Evolutionary conservation across 306 rosid species (phyloP), one percentile per base, ranked within the genome.

Genomic region (Styphnolobium japonicum): DNA sequence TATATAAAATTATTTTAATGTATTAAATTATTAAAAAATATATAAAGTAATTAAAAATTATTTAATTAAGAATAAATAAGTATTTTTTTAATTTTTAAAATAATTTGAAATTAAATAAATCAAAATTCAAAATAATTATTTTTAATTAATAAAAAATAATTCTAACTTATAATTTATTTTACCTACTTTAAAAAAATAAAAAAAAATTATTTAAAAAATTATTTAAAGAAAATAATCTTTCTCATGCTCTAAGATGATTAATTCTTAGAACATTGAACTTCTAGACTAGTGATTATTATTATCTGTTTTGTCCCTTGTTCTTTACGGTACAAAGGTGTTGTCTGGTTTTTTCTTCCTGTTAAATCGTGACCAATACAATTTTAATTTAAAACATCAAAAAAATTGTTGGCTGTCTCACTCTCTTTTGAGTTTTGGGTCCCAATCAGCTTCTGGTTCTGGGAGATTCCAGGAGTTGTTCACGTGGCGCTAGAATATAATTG

Each of bases 361-460:
- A 29, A 70, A 71, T 71, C 19, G 45, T 8, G 29, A 9, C 10
- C 3, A 19, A 70, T 29, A 29, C 3, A 27, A 27, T 27, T 27
- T 27, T 73, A 55, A 60, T 45, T 63, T 52, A 10, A 27, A 43
- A 72, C 79, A 21, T 37, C n/a, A 60, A 81, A 36, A 10, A 11
- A 14, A 36, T n/a, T 49, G 43, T 45, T 21, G 40, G 66, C 83
- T 82, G 84, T 86, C 76, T 82, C 57, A n/a, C n/a, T n/a, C n/a
- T n/a, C n/a, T n/a, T n/a, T n/a, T n/a, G n/a, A n/a, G n/a, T 83
- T 75, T 73, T 71, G 63, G 63, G 71, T 75, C 70, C 78, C 65
- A 80, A 76, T 76, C 60, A 71, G 67, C 83, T n/a, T n/a, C n/a
- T n/a, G n/a, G n/a, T 63, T n/a, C 58, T 61, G 21, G 69, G 81